Evolutionary conservation across 2,329 filamentous ascomycete genomes (phyloP), one percentile per base, ranked within the genome.

Genomic region (Aspergillus candidus): DNA sequence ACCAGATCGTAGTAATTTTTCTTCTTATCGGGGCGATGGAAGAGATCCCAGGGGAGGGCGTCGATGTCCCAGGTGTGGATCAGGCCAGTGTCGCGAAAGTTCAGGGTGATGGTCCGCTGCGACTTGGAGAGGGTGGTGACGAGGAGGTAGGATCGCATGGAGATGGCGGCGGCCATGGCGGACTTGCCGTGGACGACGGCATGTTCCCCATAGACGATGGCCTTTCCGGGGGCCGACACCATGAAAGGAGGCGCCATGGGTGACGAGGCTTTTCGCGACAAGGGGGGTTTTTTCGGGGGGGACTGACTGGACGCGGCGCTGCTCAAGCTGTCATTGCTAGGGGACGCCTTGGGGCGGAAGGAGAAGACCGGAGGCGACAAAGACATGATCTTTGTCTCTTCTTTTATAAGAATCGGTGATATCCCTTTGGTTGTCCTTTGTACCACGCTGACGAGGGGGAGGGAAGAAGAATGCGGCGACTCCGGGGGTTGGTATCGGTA

Each of bases 171-270:
- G 41, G 93, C 93, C 67, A 98, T 91, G 46, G 93, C 91, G 55
- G 89, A 82, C 84, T 96, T 97, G 62, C 90, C 90, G 62, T 98
- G 82, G 14, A 98, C 93, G n/a, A 97, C 93, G 2, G 93, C 86
- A 72, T 98, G 93, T 68, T 98, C 93, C 54, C 93, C 93, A 70
- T 91, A 97, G 41, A 97, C 88, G 65, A 98, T 98, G 62, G 96
- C 93, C 67, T 98, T 98, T 52, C 91, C 94, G 0, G 93, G 93
- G 2, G 94, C 91, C 12, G 93, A 97, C 45, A 97, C 90, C 87
- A 98, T 95, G 65, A 98, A 98, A 49, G 90, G 75, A 35, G 91
- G 90, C 70, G 93, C 77, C 72, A 84, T 78, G 1, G 81, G 79
- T 38, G 77, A 77, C 15, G 72, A 74, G 5, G 65, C 47, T 50